A percentile compares a stretch with the other conserved stretches of the same genome.
phyloP scores from a whole-genome alignment of 345 rosid species.

The Triadica sebifera region DNA sequence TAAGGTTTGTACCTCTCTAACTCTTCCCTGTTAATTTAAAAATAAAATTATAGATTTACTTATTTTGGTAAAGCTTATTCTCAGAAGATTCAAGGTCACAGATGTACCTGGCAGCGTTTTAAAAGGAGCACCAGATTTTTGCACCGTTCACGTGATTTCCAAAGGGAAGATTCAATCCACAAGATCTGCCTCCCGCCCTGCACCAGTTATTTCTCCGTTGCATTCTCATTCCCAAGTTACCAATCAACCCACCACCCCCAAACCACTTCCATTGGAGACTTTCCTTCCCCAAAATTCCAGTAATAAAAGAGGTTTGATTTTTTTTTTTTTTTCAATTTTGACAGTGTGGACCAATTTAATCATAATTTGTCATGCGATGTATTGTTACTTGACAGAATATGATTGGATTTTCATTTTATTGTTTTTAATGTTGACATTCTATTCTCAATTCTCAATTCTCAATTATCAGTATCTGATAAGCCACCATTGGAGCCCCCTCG shows the following conservation, averaged over 20 bases:
- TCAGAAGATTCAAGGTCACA: conserved; percentile 5
- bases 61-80: not conserved
- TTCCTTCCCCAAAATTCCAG: conserved; percentile 21
- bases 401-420: too few species aligned
- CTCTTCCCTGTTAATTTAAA: not conserved
- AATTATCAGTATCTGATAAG: conserved; percentile 36
- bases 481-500: conserved; percentile 43
- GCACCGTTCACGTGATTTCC: conserved; percentile 37
- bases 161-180: conserved; percentile 75
- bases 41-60: not conserved
- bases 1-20: not conserved
- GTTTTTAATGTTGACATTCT: not conserved
- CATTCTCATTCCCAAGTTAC: conserved; percentile 26
- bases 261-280: conserved; percentile 31
- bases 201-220: conserved; percentile 44
- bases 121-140: not conserved
- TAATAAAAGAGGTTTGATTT: conserved; percentile 36
- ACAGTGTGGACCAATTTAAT: too few species aligned
- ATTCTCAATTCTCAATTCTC: not conserved
- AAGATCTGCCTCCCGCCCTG: conserved; percentile 63
- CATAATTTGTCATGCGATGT: too few species aligned
- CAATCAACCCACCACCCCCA: conserved; percentile 24
- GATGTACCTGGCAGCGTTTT: not conserved
- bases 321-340: not conserved
- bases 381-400: too few species aligned